Percentiles rank a stretch among this genome's conserved stretches.
Conservation (phyloP, 2,329 filamentous ascomycete species). For the Phaeosphaeriaceae sp. region DNA sequence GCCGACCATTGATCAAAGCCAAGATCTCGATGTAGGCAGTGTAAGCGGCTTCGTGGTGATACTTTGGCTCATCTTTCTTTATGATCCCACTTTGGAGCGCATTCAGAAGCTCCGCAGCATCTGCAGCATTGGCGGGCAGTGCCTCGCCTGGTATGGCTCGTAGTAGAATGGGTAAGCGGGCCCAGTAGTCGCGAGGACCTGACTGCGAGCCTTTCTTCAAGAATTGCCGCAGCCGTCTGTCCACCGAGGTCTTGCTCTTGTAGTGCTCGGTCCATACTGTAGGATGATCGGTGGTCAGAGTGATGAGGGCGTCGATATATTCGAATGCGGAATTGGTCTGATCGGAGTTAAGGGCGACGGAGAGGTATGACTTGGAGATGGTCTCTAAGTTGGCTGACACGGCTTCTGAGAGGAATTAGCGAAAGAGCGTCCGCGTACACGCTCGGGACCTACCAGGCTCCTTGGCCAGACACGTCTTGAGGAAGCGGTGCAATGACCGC, state of each 20-base stretch:
- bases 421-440: neutral
- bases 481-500: constrained; percentile 63
- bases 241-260: constrained; percentile 62
- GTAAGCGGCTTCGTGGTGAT: constrained; percentile 75
- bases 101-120: constrained; percentile 67
- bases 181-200: constrained; percentile 77
- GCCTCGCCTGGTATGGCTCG: constrained; percentile 61
- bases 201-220: constrained; percentile 84
- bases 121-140: constrained; percentile 61
- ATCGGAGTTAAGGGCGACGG: constrained; percentile 73
- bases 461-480: constrained; percentile 59
- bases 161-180: constrained; percentile 68
- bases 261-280: constrained; percentile 76
- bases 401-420: constrained; percentile 22
- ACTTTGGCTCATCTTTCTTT: constrained; percentile 75
- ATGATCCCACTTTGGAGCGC: constrained; percentile 75
- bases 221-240: constrained; percentile 71
- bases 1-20: constrained; percentile 52
- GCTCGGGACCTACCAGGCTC: constrained; percentile 45
- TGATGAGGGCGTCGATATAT: constrained; percentile 70
- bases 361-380: constrained; percentile 73
- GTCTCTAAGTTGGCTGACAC: constrained; percentile 55
- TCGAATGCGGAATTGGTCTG: constrained; percentile 79
- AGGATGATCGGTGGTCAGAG: constrained; percentile 69
- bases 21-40: constrained; percentile 73